Conservation (phyloP, 2,329 filamentous ascomycete genomes). For the Trichocomaceae sp. region DNA sequence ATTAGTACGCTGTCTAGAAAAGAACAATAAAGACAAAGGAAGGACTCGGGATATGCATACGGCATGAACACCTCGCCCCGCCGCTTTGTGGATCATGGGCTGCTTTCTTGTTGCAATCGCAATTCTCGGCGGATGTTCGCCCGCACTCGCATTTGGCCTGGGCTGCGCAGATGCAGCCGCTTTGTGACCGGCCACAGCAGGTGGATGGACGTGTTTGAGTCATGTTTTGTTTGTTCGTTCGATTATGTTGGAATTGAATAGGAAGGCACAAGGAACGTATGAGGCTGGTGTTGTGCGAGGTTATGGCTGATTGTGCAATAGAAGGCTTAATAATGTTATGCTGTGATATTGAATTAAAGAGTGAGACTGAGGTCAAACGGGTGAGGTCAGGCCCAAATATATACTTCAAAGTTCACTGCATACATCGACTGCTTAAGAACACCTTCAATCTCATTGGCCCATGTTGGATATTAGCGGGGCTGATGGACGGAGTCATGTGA, state of each 20-base stretch:
- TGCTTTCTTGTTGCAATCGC: conserved; percentile 70
- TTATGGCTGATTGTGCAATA: not conserved
- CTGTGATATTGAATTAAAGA: not conserved
- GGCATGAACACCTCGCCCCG: conserved; percentile 75
- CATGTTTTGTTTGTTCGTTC: too few relatives aligned
- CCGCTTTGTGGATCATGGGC: conserved; percentile 63
- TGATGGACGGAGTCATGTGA: not conserved
- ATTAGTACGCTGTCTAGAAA: not conserved
- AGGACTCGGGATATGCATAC: conserved; percentile 45
- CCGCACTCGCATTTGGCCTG: conserved; percentile 77
- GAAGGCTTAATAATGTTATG: too few relatives aligned
- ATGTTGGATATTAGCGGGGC: not conserved
- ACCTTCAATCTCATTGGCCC: conserved; percentile 20
- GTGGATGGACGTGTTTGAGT: conserved; percentile 27
- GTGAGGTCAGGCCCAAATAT: conserved; percentile 10
- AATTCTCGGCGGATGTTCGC: conserved; percentile 77
- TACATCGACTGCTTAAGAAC: conserved; percentile 23
- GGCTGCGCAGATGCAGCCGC: conserved; percentile 51
- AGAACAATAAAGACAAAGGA: conserved; percentile 15
- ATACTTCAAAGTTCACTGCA: conserved; percentile 9
- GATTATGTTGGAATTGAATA: not conserved
- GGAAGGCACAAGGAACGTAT: not conserved
- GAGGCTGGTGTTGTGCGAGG: not conserved
- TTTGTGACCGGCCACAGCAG: conserved; percentile 55
- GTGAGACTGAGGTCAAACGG: not conserved